Evolutionary conservation across 257 asterid genomes (phyloP).

Genomic region (Solanum etuberosum): DNA sequence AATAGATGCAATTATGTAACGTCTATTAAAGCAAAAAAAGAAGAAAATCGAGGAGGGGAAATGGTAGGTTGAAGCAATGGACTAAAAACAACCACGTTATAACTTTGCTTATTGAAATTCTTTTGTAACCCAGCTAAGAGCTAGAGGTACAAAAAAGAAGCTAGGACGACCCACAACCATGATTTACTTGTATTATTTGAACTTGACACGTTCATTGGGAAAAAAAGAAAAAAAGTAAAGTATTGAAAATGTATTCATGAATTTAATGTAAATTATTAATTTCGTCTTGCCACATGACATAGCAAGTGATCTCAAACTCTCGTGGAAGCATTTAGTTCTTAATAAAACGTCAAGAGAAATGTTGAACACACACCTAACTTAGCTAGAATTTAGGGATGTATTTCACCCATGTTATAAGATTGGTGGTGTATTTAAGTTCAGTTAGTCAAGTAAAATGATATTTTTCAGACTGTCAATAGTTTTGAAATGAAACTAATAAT

Average conservation of each 20-base stretch:
- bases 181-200: too few relatives aligned
- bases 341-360: too few relatives aligned
- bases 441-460: too few relatives aligned
- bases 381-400: too few relatives aligned
- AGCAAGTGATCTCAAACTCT: accelerated
- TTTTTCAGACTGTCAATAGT: too few relatives aligned
- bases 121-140: neutral
- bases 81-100: neutral
- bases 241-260: too few relatives aligned
- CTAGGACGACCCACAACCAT: neutral
- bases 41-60: too few relatives aligned
- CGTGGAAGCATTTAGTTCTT: neutral
- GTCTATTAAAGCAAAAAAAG: neutral
- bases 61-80: neutral
- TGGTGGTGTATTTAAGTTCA: too few relatives aligned
- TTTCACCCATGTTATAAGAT: too few relatives aligned
- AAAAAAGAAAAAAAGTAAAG: too few relatives aligned
- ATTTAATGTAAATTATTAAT: too few relatives aligned
- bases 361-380: accelerated
- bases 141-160: neutral
- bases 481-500: too few relatives aligned
- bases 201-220: neutral
- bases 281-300: neutral
- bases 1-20: neutral
- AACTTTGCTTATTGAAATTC: neutral